These are phyloP conservation scores for Flaveria robusta DNA, from an alignment of 129 eudicot genomes.

Conservation along the genomic window DNA sequence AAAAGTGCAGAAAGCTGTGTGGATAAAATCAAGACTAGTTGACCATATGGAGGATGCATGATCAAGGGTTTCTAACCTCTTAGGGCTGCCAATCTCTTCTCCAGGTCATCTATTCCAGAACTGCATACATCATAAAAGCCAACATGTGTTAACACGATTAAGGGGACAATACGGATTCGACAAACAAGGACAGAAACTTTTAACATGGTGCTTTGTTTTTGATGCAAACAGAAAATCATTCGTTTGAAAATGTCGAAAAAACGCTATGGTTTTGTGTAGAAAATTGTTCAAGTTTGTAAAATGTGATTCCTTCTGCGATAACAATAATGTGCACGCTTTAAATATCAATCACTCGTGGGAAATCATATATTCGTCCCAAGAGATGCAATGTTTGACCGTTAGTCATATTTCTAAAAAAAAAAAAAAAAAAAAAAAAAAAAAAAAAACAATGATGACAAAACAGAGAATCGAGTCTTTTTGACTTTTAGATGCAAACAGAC, in stretches of 20 bases:
- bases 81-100: constrained; percentile 93
- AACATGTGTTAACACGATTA: constrained; percentile 5
- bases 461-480: too few species aligned
- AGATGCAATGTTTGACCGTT: too few species aligned
- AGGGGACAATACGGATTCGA: neutral
- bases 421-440: too few species aligned
- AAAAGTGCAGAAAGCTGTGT: constrained; percentile 29
- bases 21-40: neutral
- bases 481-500: too few species aligned
- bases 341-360: too few species aligned
- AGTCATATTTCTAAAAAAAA: too few species aligned
- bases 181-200: neutral
- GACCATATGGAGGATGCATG: constrained; percentile 22
- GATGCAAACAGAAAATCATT: neutral
- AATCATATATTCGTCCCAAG: too few species aligned
- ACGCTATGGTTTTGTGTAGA: too few species aligned
- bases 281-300: too few species aligned
- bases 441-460: too few species aligned
- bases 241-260: neutral
- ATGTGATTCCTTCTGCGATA: too few species aligned
- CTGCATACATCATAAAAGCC: constrained; percentile 43
- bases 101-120: constrained; percentile 83
- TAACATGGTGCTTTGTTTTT: neutral
- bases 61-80: constrained; percentile 50
- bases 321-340: too few species aligned